Base-by-base conservation (phyloP, 2,329 filamentous ascomycete species). In the Biscogniauxia marginata region DNA sequence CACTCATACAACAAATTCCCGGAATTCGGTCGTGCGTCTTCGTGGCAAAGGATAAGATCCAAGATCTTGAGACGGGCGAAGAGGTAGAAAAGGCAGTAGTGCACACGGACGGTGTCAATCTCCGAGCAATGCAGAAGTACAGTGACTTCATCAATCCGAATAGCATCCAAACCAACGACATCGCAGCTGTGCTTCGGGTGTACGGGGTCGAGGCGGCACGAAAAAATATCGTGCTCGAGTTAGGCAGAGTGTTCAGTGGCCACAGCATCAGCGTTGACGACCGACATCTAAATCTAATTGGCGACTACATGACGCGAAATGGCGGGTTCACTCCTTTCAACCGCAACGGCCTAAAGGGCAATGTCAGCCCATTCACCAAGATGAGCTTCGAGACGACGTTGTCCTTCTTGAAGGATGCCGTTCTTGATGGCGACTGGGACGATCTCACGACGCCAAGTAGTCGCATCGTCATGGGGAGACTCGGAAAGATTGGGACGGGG, bases 311-410 rank as follows among this genome's bases (percentile, higher is more conserved):
- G 95, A 99, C 95, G n/a, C 84, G 93, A 52, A 88, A 87, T 57
- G 95, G 95, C 63, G 87, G 85, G 1, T 99, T 96, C 77, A 89
- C 87, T 49, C 88, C 95, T 0, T 99, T 99, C 77, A 96, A 91
- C 75, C 89, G 95, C 49, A 96, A 90, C 70, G 95, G 93, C 1
- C 79, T 99, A 58, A 87, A 86, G 70, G 87, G 90, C 62, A 93
- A 91, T 68, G 88, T 93, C 23, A 93, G 88, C 63, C 92, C 95
- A 0, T 93, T 99, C 66, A 93, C 95, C 75, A 98, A 98, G 82
- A 98, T 98, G 93, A 96, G 91, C 73, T 99, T 98, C 77, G 95
- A 99, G 82, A 99, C 95, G 3, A 99, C 95, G 2, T 84, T 98
- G 43, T 88, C 89, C 0, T 97, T 97, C 79, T 80, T 99, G 68